Conservation (phyloP, 1,284 basidiomycete species). For the Takashimella koratensis region DNA sequence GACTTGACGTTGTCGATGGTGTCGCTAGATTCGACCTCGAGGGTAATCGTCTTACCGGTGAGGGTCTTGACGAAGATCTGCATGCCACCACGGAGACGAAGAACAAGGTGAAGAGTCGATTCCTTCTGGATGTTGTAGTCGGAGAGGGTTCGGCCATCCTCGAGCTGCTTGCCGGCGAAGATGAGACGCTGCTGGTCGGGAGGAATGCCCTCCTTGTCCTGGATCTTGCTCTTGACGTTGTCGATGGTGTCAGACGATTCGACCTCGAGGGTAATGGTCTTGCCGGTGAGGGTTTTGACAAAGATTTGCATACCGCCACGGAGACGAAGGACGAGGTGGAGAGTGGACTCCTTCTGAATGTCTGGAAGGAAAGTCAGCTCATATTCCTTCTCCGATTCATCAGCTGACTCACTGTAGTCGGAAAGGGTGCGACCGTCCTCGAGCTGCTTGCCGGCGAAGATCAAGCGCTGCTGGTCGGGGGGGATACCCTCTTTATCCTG, state of each 20-base stretch:
- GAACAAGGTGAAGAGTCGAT: conserved; percentile 50
- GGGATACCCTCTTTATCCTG: conserved; percentile 63
- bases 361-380: conserved; percentile 43
- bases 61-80: conserved; percentile 53
- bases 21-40: conserved; percentile 59
- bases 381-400: neutral
- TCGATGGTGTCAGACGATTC: conserved; percentile 81
- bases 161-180: conserved; percentile 34
- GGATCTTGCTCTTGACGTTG: conserved; percentile 80
- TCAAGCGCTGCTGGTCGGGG: conserved; percentile 74
- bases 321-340: conserved; percentile 95
- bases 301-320: conserved; percentile 77
- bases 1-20: conserved; percentile 62
- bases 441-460: conserved; percentile 62
- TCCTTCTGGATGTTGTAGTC: conserved; percentile 58
- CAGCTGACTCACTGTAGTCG: conserved; percentile 49
- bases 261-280: conserved; percentile 87
- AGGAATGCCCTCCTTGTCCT: conserved; percentile 63
- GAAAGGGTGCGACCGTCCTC: conserved; percentile 52
- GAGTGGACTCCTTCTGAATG: conserved; percentile 98
- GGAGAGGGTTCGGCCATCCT: conserved; percentile 80
- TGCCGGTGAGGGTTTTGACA: conserved; percentile 66
- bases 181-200: conserved; percentile 69
- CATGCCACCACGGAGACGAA: conserved; percentile 47
- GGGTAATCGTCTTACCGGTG: conserved; percentile 58